Evolutionary conservation across 75 land plant species (phyloP).

Genomic region (Pseudotsuga menziesii): DNA sequence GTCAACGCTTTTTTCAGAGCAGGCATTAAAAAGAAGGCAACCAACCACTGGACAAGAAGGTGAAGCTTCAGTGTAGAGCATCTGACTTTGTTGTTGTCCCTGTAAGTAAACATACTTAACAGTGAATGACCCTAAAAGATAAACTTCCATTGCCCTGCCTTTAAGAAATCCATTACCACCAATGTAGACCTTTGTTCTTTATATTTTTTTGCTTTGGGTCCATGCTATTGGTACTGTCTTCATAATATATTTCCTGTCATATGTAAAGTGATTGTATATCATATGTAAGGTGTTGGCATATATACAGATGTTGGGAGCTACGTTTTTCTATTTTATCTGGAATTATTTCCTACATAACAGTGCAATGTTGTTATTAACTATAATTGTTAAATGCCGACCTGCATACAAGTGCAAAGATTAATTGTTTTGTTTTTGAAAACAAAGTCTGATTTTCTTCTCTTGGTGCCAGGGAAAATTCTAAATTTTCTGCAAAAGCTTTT

Average conservation of each 20-base stretch:
- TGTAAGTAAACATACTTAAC: no score
- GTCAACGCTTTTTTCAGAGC: no score
- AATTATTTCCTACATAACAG: background rate
- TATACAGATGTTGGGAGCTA: background rate
- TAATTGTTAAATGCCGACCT: background rate
- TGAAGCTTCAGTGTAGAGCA: no score
- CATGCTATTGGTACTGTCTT: background rate
- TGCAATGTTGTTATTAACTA: background rate
- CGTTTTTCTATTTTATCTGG: background rate
- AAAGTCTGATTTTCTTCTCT: background rate
- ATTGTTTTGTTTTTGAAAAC: no score
- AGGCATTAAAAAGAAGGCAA: no score
- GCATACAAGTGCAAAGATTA: background rate
- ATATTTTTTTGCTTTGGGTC: background rate
- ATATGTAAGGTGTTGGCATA: background rate
- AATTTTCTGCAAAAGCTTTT: slow-evolving; percentile 4
- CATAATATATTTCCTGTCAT: background rate
- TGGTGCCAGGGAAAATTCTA: slow-evolving; percentile 5
- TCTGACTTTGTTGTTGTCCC: no score
- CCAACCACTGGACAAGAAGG: no score
- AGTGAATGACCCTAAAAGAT: no score
- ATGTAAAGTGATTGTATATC: background rate
- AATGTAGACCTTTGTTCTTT: background rate
- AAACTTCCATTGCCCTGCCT: no score
- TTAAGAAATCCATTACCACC: no score